phyloP scores from a whole-genome alignment of 441 rosid genomes.

The Erodium trifolium region DNA sequence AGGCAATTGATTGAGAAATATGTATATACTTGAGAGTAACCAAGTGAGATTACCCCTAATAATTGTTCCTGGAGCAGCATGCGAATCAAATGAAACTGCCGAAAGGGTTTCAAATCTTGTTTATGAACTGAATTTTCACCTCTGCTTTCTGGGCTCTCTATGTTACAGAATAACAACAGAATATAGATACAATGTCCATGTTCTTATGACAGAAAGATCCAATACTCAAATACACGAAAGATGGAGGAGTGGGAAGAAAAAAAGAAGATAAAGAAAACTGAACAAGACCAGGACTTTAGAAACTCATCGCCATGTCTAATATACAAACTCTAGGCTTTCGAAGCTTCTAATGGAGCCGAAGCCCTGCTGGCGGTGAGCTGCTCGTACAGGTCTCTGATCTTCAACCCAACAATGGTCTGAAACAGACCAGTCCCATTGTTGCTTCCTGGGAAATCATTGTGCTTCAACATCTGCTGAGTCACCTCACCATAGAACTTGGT shows the following conservation, averaged over 20 bases:
- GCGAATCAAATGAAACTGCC: too few relatives aligned
- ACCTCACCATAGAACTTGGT: conserved; percentile 93
- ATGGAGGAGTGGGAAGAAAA: conserved; percentile 1
- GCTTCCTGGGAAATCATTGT: conserved; percentile 90
- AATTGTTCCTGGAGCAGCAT: too few relatives aligned
- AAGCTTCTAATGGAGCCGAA: conserved; percentile 46
- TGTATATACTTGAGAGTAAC: too few relatives aligned
- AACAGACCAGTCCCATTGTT: conserved; percentile 96
- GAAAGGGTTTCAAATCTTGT: too few relatives aligned
- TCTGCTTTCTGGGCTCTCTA: conserved; percentile 31
- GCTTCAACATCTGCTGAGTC: conserved; percentile 95
- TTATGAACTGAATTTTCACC: conserved; percentile 11
- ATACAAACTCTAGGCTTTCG: conserved; percentile 40
- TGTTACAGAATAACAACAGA: conserved; percentile 26
- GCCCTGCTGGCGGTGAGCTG: conserved; percentile 52
- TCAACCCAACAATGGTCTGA: conserved; percentile 84
- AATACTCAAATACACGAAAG: conserved; percentile 23
- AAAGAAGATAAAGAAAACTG: neutral
- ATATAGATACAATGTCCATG: conserved; percentile 22
- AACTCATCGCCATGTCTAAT: conserved; percentile 7
- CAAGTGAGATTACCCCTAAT: too few relatives aligned
- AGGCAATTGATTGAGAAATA: too few relatives aligned
- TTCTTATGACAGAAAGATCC: conserved; percentile 11
- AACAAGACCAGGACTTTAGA: neutral
- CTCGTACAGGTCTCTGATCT: conserved; percentile 84